phyloP scores from a whole-genome alignment of 2,329 filamentous ascomycete species.

The Penicillium aurantiogriseum region DNA sequence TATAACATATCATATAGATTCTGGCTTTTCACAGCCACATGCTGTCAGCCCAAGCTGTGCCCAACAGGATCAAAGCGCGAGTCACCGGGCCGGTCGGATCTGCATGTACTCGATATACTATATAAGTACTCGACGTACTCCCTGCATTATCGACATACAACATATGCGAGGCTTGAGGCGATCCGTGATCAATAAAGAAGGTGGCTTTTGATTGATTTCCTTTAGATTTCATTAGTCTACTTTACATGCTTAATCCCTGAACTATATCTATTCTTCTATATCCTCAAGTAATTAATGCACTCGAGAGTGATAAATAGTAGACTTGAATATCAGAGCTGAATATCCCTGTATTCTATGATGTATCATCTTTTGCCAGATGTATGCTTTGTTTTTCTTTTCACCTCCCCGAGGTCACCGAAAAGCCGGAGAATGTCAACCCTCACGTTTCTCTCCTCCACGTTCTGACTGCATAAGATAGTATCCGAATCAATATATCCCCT shows the following conservation, averaged over 20 bases:
- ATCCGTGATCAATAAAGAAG: no score
- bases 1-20: background rate
- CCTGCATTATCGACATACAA: constrained; percentile 18
- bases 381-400: background rate
- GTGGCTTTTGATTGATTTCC: no score
- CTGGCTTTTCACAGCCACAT: background rate
- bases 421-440: background rate
- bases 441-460: constrained; percentile 7
- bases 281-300: background rate
- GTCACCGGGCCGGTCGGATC: constrained; percentile 15
- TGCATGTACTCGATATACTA: constrained; percentile 8
- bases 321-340: background rate
- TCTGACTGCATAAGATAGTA: background rate
- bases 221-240: background rate
- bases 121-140: background rate
- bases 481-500: background rate
- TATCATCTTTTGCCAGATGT: background rate
- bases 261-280: background rate
- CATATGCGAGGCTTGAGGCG: constrained; percentile 1
- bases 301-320: background rate
- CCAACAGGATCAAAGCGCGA: constrained; percentile 19
- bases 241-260: background rate
- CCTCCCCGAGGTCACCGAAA: background rate
- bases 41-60: constrained; percentile 13
- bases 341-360: background rate